Percentiles rank a stretch among this genome's conserved stretches.
Evolutionary conservation across 345 rosid genomes (phyloP).

Genomic region (Citrus reticulata): DNA sequence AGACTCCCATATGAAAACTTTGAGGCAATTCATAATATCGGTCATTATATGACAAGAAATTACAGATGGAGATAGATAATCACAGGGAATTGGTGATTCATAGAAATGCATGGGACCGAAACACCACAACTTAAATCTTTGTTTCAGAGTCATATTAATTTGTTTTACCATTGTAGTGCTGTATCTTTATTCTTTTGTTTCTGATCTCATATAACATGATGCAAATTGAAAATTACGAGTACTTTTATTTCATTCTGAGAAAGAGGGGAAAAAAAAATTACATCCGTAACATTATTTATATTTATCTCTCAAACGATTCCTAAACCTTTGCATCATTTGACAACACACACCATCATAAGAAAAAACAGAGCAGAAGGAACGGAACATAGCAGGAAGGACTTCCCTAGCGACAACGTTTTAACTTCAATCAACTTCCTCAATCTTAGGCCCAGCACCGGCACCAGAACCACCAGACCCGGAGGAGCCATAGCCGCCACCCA

Average conservation of each 20-base stretch:
- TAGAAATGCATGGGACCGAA: not conserved
- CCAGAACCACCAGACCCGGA: not conserved
- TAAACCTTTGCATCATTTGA: not conserved
- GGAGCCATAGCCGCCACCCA: not conserved
- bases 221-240: not conserved
- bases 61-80: not conserved
- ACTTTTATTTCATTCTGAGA: not conserved
- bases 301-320: not conserved
- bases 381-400: not conserved
- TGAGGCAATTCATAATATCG: not conserved
- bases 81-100: not conserved
- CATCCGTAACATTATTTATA: not conserved
- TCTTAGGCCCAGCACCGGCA: constrained; percentile 26
- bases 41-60: not conserved
- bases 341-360: not conserved
- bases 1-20: not conserved
- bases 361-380: not conserved
- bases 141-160: too few relatives aligned
- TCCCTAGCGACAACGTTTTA: not conserved
- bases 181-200: not conserved
- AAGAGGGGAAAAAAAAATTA: not conserved
- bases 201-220: not conserved
- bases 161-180: not conserved
- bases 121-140: not conserved
- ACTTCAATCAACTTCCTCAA: constrained; percentile 33